Base-by-base conservation (phyloP, 371 early-diverging fungal species). In the Rhizopus sp. region DNA sequence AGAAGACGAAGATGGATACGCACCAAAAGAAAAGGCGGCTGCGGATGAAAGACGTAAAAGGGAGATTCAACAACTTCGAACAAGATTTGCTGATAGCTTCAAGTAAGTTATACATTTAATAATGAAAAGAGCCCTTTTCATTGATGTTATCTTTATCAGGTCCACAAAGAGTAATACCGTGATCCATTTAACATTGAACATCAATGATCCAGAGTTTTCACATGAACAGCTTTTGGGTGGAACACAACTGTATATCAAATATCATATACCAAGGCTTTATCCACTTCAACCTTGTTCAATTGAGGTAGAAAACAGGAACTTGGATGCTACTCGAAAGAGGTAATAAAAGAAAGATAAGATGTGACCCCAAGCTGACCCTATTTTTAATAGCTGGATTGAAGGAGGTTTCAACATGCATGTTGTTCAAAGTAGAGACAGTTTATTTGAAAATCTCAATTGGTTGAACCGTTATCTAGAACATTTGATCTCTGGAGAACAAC, bases 371-470 rank as follows among this genome's bases (percentile, higher is more conserved):
- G 7, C 10, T n/a, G 32, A 16, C 49, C 52, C 4, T 44, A 31
- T 58, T 45, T 39, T 30, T 46, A 37, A 37, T 52, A 75, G 79
- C 16, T 72, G 68, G 53, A 70, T 88, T 15, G 75, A 79, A 48
- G 56, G 60, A 15, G 83, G 78, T 6, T 88, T 84, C 70, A 63
- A 64, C 10, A 68, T 75, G 37, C 80, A 81, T 57, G 80, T 73
- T 0, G 55, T 55, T 5, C 38, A 37, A 37, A 32, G 62, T 4
- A 55, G 57, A 38, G 59, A 70, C 7, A 62, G 75, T 4, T 65
- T 84, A 15, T 82, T 87, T 61, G 78, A 83, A 40, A 72, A 81
- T 2, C 47, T 86, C 30, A 89, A 89, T 57, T 89, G 88, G 82
- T 68, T 91, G 12, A 88, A 89, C 49, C 69, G 81, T 7, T 60